Conservation (phyloP, 768 basidiomycete genomes). For the Leccinum subgranulosum region DNA sequence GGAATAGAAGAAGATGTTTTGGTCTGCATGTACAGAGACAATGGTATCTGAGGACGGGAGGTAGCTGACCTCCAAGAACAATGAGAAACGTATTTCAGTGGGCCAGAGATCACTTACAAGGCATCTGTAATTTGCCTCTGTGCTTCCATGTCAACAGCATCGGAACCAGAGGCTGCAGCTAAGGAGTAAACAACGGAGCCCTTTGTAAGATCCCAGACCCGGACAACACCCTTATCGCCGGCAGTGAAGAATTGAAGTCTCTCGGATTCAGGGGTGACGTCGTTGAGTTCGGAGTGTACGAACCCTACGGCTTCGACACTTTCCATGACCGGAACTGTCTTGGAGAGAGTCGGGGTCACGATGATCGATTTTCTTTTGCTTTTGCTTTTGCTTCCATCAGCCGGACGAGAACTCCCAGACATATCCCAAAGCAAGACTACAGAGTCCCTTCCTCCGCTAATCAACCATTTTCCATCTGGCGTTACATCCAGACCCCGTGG, state of each 20-base stretch:
- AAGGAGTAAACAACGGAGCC: slow-evolving; percentile 62
- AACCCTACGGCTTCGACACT: slow-evolving; percentile 86
- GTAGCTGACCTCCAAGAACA: slow-evolving; percentile 49
- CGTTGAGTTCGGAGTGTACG: slow-evolving; percentile 47
- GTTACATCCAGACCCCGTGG: slow-evolving; percentile 88
- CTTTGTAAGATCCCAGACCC: slow-evolving; percentile 77
- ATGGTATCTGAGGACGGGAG: slow-evolving; percentile 60
- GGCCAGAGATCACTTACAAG: slow-evolving; percentile 54
- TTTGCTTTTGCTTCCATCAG: slow-evolving; percentile 21
- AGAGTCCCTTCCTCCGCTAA: slow-evolving; percentile 90
- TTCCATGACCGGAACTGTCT: slow-evolving; percentile 82
- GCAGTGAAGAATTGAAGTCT: slow-evolving; percentile 78
- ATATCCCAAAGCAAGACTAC: slow-evolving; percentile 94
- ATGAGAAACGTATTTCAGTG: slow-evolving; percentile 12
- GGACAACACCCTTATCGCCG: slow-evolving; percentile 84
- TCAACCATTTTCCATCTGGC: slow-evolving; percentile 80
- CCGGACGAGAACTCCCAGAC: slow-evolving; percentile 9
- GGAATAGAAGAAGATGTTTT: slow-evolving; percentile 93
- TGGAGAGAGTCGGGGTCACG: slow-evolving; percentile 57
- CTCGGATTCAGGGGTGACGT: slow-evolving; percentile 32
- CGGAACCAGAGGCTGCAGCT: slow-evolving; percentile 38
- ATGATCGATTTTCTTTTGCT: slow-evolving; percentile 44
- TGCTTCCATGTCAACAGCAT: slow-evolving; percentile 58
- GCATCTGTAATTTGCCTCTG: slow-evolving; percentile 81
- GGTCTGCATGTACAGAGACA: slow-evolving; percentile 89